Evolutionary conservation across 2,329 filamentous ascomycete species (phyloP), one percentile per base, ranked within the genome.

Genomic region (Phyllachora maydis): DNA sequence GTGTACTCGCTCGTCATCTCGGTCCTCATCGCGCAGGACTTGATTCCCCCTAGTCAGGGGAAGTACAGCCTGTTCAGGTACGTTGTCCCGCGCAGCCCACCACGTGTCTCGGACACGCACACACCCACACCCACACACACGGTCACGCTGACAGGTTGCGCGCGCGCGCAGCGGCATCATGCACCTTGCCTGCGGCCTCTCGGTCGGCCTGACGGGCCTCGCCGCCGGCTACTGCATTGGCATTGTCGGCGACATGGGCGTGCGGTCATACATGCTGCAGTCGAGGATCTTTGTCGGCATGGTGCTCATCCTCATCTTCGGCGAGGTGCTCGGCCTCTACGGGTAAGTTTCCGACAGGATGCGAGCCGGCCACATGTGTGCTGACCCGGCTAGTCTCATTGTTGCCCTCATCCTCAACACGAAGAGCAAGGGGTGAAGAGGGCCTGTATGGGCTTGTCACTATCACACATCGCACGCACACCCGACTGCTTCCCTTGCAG

Each of bases 231-330:
- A 95, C 53, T 79, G 82, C 29, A 98, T 98, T 47, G 88, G 88
- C 26, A 67, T 92, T 31, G 85, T 98, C 12, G 88, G 88, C 35
- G 90, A 98, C 54, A 74, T 72, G 52, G 83, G 88, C 30, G 85
- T 95, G 25, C 71, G 88, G 38, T 72, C 82, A 27, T 95, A 90
- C 55, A 92, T 98, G 82, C 69, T 81, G 41, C 88, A 98, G 50
- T 90, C 78, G 23, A 68, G 85, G 32, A 76, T 98, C 35, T 98
- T 93, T 39, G 88, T 98, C 23, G 88, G 88, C 49, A 95, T 95
- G 88, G 85, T 98, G 22, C 55, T 98, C 39, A 95, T 95, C 37
- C 64, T 95, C 32, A 98, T 98, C 65, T 98, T 98, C 45, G 88
- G 81, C 27, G 88, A 98, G 59, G 88, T 98, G 11, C 47, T 98